Evolutionary conservation across 2,329 filamentous ascomycete genomes (phyloP), one percentile per base, ranked within the genome.

Genomic region (Pyricularia sp.): DNA sequence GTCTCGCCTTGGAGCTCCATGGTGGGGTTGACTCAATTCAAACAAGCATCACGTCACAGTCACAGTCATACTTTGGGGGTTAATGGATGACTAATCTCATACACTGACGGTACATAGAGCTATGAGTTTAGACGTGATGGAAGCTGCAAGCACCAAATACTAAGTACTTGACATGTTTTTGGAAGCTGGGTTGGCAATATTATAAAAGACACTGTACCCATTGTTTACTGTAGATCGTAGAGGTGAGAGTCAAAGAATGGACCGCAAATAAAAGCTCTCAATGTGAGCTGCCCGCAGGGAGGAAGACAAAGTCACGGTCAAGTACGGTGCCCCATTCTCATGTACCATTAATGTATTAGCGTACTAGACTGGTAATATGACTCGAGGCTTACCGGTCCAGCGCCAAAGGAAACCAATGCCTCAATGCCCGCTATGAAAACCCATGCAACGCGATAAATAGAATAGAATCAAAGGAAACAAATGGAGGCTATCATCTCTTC

Each of bases 1-100:
- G 30, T 65, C 30, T 28, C n/a, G 30, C 30, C n/a, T 36, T 30
- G 64, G 30, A 65, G 30, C 64, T 65, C 63, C 17, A n/a, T 31
- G 42, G 66, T 67, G 66, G 66, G 66, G 66, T 67, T 42, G 66
- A 67, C 50, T 67, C 50, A 65, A 65, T 65, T 42, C 30, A 55
- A 55, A 55, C 42, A 55, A 17, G 20, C 42, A 55, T 55, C 42
- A 55, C 42, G 42, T 55, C 42, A 55, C 42, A 55, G 28, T 30
- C 28, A 30, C 28, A 30, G 42, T n/a, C 11, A 7, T n/a, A 7
- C 20, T 6, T 55, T n/a, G 42, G 42, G 42, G 20, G 17, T 55
- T 9, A n/a, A 55, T 55, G 42, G 42, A 17, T 55, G 42, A 55
- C 42, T 55, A 55, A 55, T 6, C 42, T n/a, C 6, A 50, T 17